Base-by-base conservation (phyloP, 768 basidiomycete species). In the Amanita rimosa region DNA sequence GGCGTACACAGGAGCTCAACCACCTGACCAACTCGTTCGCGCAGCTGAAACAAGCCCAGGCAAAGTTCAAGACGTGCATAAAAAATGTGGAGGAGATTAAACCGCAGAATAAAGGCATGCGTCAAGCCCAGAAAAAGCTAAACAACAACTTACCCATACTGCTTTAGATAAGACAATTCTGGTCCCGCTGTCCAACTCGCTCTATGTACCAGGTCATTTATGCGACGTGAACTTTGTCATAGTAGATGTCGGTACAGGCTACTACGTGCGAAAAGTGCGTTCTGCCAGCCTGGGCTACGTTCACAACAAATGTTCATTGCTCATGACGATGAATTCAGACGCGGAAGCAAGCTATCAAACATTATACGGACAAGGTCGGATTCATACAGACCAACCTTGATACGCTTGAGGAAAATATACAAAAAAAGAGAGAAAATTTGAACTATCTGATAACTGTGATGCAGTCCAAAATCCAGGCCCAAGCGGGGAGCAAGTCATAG, bases 171-270 rank as follows among this genome's bases (percentile, higher is more conserved):
- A 90, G 72, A 80, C 83, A 17, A 79, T 96, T 53, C 73, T 98
- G 11, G 89, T 98, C 8, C 95, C 96, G 5, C 65, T 98, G 48
- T 97, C 93, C 13, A 90, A 87, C 63, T 97, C 94, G 0, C 75
- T 99, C 2, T 98, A 97, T 60, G 86, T 98, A 21, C 93, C 95
- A 2, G 96, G 94, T 16, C 91, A 83, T 65, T 72, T 98, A 41
- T 73, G 71, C 36, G 86, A 96, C 59, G 64, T 78, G 0, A 85
- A 92, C 39, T 77, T 90, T 56, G 94, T 99, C 41, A 83, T 98
- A 53, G 79, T 98, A 34, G 96, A 99, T 62, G 75, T 98, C 22
- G 96, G 96, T 1, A 98, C 95, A 0, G 95, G 96, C 0, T 99
- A 97, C 65, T 97, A 84, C 56, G 87, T 98, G 14, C 82, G 89